Conservation (phyloP, 257 asterid species). For the Ocimum tenuiflorum region DNA sequence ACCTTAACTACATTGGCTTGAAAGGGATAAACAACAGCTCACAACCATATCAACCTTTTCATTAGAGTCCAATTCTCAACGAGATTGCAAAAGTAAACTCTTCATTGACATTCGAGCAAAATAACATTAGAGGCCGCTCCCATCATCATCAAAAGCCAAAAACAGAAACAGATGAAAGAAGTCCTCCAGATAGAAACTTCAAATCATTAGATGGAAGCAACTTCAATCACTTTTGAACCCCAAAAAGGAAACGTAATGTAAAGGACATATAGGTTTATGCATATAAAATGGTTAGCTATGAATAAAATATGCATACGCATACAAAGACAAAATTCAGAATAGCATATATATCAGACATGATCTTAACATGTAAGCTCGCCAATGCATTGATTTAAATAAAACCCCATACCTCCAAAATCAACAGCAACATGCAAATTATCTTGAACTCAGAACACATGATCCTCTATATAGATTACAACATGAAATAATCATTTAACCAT, state of each 20-base stretch:
- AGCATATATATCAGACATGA: constrained; percentile 11
- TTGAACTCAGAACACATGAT: constrained; percentile 11
- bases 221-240: neutral
- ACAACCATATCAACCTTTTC: neutral
- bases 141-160: neutral
- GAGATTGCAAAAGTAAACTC: neutral
- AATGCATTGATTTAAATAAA: constrained; percentile 19
- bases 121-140: neutral
- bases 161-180: neutral
- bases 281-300: neutral
- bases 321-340: neutral
- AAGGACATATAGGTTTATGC: neutral
- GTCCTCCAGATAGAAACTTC: neutral
- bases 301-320: neutral
- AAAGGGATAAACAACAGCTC: neutral
- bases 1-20: neutral
- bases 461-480: constrained; percentile 3
- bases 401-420: constrained; percentile 21
- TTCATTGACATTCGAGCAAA: neutral
- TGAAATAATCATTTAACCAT: constrained; percentile 11
- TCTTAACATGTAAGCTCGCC: constrained; percentile 30
- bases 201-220: neutral
- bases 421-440: constrained; percentile 26
- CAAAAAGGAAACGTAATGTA: neutral
- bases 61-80: neutral